Base-by-base conservation (phyloP, 305 asterid genomes). In the Coffea humblotiana region DNA sequence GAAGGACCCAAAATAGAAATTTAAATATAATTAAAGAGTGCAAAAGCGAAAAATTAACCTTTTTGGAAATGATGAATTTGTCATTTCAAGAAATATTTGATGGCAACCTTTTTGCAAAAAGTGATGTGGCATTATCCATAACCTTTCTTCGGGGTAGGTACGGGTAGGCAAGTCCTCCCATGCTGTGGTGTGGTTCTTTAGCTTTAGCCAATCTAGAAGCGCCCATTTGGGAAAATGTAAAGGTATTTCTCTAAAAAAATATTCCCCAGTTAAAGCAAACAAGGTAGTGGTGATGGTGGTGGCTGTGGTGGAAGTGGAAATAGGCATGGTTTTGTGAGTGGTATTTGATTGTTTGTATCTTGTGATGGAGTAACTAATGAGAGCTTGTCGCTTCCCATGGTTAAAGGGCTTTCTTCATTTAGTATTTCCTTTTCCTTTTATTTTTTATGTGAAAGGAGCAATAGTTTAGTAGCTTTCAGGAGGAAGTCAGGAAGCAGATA, bases 301-400 rank as follows among this genome's bases (percentile, higher is more conserved):
- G 43, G 74, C 61, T 11, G 81, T 40, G 43, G 74, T 58, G 84
- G 60, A 40, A 37, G 75, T 70, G 81, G 83, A 82, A 80, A 63
- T 80, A 82, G 76, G 79, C n/a, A 52, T 15, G 77, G 76, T 82
- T 75, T 76, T 80, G 49, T 58, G 72, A 78, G 58, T 80, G 79
- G 78, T 78, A 61, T 72, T 82, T 63, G 66, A 52, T 71, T 65
- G 29, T 83, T 78, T 60, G 73, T 75, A 51, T 78, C 23, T 18
- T 32, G 66, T 84, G 75, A 76, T 9, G 70, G 49, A 56, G 40
- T 74, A 40, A 74, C 54, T 71, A 3, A 40, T 40, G 82, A 51
- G 66, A 25, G n/a, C 21, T 79, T 64, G 70, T 77, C 76, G 79
- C 72, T 58, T 25, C 43, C 23, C 14, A 5, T 25, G 29, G 25